These are phyloP conservation scores for Benincasa hispida DNA, from an alignment of 306 rosid species.

Conservation along the genomic window DNA sequence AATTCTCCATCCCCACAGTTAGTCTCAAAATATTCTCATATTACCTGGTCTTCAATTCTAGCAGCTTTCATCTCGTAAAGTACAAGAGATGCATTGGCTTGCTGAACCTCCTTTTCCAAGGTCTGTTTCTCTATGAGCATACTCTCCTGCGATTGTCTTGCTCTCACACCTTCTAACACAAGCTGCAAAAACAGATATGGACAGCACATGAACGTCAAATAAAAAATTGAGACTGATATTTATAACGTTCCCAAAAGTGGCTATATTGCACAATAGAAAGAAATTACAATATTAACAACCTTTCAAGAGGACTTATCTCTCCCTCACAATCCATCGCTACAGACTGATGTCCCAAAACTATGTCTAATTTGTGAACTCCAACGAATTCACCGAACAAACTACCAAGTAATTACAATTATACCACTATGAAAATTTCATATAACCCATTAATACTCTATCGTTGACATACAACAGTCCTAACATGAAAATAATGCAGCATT, in stretches of 20 bases:
- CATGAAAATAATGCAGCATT: too few relatives aligned
- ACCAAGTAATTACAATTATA: too few relatives aligned
- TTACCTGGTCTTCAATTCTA: constrained; percentile 83
- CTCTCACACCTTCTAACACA: constrained; percentile 73
- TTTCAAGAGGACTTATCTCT: not conserved
- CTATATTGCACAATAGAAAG: too few relatives aligned
- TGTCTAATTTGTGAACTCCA: not conserved
- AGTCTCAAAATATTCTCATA: constrained; percentile 3
- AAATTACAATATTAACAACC: not conserved
- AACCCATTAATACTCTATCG: too few relatives aligned
- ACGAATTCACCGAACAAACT: too few relatives aligned
- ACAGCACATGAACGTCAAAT: not conserved
- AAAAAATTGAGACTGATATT: not conserved
- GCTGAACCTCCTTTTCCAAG: constrained; percentile 63
- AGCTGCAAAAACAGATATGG: constrained; percentile 36
- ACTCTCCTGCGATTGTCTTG: constrained; percentile 57
- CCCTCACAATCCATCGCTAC: not conserved
- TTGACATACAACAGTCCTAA: too few relatives aligned
- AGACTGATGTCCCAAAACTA: not conserved
- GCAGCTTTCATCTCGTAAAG: constrained; percentile 59
- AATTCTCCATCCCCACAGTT: not conserved
- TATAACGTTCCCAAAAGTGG: not conserved
- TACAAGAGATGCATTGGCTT: constrained; percentile 41
- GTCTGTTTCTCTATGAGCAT: constrained; percentile 41
- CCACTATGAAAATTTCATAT: too few relatives aligned